Evolutionary conservation across 2,329 filamentous ascomycete genomes (phyloP).

Genomic region (Arthrobotrys entomopaga): DNA sequence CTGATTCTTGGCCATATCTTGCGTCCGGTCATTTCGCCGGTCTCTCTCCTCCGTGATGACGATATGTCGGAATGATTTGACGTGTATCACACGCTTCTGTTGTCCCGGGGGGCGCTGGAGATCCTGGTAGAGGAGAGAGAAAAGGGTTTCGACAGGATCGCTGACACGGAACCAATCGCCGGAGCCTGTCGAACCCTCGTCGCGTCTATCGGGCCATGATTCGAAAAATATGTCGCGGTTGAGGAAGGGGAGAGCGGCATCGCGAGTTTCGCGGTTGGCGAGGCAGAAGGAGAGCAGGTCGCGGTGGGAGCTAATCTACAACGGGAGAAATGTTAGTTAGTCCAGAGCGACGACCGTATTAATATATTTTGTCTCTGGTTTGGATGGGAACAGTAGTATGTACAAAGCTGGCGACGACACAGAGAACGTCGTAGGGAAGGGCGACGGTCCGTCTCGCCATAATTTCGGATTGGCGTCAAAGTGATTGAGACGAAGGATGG

Average conservation of each 20-base stretch:
- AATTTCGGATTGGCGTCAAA: background rate
- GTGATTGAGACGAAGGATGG: background rate
- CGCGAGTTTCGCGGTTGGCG: constrained; percentile 35
- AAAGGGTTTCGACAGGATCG: constrained; percentile 31
- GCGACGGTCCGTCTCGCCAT: constrained; percentile 46
- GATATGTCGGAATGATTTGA: constrained; percentile 36
- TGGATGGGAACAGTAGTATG: no score
- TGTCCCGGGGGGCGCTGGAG: constrained; percentile 15
- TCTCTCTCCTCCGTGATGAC: constrained; percentile 17
- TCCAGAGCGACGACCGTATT: background rate
- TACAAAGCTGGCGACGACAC: constrained; percentile 47
- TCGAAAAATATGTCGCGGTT: constrained; percentile 46
- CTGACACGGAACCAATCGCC: constrained; percentile 38
- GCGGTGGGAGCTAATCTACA: constrained; percentile 44
- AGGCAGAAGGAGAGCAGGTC: constrained; percentile 51
- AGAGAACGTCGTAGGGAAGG: constrained; percentile 49
- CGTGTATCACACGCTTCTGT: constrained; percentile 25
- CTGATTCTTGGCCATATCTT: constrained; percentile 45
- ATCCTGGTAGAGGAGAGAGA: constrained; percentile 32
- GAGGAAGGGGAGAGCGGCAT: constrained; percentile 37
- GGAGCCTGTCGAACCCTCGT: constrained; percentile 4
- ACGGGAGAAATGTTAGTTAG: background rate
- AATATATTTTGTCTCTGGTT: no score
- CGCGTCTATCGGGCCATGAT: constrained; percentile 38
- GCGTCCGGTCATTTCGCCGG: constrained; percentile 18